Evolutionary conservation across 177 flowering plant genomes (phyloP).

Genomic region (Vitis hybrid): DNA sequence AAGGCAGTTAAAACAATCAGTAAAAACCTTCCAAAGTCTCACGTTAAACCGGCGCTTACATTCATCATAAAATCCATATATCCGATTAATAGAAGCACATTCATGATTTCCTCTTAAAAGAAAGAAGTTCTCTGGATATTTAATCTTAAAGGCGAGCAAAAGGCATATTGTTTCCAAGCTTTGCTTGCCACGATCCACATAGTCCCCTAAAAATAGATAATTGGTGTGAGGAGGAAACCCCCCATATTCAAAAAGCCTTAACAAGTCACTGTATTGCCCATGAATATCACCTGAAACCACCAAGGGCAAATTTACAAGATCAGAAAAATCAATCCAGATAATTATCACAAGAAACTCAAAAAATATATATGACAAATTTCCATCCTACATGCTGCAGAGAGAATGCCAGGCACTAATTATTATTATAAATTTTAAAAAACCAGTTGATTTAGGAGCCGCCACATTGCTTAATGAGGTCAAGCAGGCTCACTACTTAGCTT

Average conservation of each 20-base stretch:
- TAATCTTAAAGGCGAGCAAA: slow-evolving; percentile 80
- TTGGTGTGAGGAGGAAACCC: slow-evolving; percentile 87
- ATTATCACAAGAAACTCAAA: background rate
- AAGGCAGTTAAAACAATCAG: slow-evolving; percentile 76
- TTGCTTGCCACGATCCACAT: slow-evolving; percentile 91
- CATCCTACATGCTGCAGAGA: background rate
- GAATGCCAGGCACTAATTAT: no score
- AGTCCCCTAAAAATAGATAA: slow-evolving; percentile 83
- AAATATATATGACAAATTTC: background rate
- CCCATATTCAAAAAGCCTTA: slow-evolving; percentile 87
- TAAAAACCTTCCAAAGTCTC: slow-evolving; percentile 76
- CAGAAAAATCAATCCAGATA: background rate
- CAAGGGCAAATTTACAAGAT: background rate
- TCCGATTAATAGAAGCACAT: slow-evolving; percentile 86
- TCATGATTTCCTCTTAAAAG: slow-evolving; percentile 84
- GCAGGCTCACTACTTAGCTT: no score
- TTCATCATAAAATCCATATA: slow-evolving; percentile 92
- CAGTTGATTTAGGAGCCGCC: no score
- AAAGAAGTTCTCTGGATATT: slow-evolving; percentile 85
- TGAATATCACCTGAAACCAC: slow-evolving; percentile 74
- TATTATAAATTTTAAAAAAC: no score
- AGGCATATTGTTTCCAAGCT: slow-evolving; percentile 92
- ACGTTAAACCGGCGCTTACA: slow-evolving; percentile 84
- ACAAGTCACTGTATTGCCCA: slow-evolving; percentile 86
- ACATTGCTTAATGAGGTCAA: no score